Percentiles rank a stretch among this genome's conserved stretches.
Evolutionary conservation across 441 rosid species (phyloP).

Genomic region (Adansonia grandidieri): DNA sequence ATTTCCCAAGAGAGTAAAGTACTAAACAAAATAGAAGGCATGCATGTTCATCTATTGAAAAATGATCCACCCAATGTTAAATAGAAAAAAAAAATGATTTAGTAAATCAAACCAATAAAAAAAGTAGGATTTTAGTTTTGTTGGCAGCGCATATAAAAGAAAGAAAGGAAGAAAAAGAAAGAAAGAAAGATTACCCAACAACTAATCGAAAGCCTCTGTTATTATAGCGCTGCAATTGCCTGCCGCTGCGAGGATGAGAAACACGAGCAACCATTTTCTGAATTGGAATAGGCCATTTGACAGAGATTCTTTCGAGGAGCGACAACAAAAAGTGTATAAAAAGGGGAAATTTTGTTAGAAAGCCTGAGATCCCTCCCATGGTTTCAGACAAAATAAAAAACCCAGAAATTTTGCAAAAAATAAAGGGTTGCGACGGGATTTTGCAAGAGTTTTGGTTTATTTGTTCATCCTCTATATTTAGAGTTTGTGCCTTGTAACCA

Average conservation of each 20-base stretch:
- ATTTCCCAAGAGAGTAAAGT: neutral
- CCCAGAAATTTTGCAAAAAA: neutral
- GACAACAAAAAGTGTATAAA: conserved; percentile 34
- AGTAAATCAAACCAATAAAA: neutral
- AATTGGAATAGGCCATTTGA: conserved; percentile 40
- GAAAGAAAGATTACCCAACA: conserved; percentile 51
- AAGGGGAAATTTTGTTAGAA: conserved; percentile 27
- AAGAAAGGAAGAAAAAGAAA: neutral
- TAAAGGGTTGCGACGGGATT: neutral
- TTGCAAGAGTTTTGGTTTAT: neutral
- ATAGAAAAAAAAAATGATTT: neutral
- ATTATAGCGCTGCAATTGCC: conserved; percentile 62
- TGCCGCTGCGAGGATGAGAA: conserved; percentile 58
- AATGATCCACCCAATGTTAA: neutral
- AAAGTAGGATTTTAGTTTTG: neutral
- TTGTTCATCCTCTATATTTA: neutral
- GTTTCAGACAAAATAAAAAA: neutral
- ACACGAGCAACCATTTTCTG: conserved; percentile 49
- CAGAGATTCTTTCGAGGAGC: conserved; percentile 40
- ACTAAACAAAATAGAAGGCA: neutral
- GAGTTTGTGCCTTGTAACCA: neutral
- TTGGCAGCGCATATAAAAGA: neutral
- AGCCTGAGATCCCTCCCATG: conserved; percentile 34
- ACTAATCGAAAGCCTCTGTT: conserved; percentile 60
- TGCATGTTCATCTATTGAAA: neutral